Evolutionary conservation across 2,329 filamentous ascomycete genomes (phyloP), one percentile per base, ranked within the genome.

Genomic region (Phyllachora maydis): DNA sequence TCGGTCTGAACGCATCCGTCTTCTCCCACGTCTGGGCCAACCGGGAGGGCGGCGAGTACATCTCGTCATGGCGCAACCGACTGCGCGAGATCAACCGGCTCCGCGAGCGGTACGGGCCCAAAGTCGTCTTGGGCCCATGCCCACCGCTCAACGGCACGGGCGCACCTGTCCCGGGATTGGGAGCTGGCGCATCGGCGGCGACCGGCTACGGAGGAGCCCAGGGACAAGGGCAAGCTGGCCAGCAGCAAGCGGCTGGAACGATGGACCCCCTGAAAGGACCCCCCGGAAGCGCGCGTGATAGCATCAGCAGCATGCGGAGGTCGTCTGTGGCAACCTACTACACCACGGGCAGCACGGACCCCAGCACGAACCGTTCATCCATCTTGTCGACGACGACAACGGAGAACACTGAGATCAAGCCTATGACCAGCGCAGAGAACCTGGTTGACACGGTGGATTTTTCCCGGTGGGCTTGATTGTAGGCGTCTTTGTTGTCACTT

Each of bases 1-100:
- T 95, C 11, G 81, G 85, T 1, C 64, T 98, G 31, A 95, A 93
- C 40, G 83, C 88, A 0, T 90, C 79, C 9, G 79, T 95, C 6
- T 93, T 95, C 45, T 81, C 77, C 2, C 64, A 75, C 21, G 83
- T 93, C n/a, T 93, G 85, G 81, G 65, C 67, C 22, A 70, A 67
- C 37, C 62, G 70, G 22, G 65, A 75, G 32, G 74, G 72, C 5
- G 75, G 75, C 27, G 82, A 91, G 43, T 72, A 91, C 39, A 61
- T 88, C 15, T 88, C 81, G 8, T 78, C 79, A 6, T 95, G 88
- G 88, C 70, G 81, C 28, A 78, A 74, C 36, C 70, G 88, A 23
- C 61, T 95, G 8, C 67, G 76, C 23, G 77, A 85, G 42, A 90
- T 98, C 41, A 74, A 75, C 41, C 65, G 69, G 21, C 59, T 98